These are phyloP conservation scores for Kluyveromyces siamensis DNA, from an alignment of 805 yeast genomes.

Conservation along the genomic window DNA sequence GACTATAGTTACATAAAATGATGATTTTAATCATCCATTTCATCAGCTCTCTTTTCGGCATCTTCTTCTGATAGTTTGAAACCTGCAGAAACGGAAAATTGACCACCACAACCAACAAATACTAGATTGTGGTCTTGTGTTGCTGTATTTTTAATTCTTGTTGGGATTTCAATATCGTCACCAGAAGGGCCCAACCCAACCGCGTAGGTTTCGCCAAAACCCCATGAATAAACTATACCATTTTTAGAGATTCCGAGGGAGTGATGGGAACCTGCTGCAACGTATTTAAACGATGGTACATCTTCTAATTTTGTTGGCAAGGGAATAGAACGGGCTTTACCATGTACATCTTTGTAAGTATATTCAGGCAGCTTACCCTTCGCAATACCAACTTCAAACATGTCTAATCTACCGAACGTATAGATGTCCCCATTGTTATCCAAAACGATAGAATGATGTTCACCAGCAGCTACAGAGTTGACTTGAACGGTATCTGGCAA, in stretches of 20 bases:
- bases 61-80: slow-evolving; percentile 34
- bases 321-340: slow-evolving; percentile 77
- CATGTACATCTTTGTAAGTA: slow-evolving; percentile 70
- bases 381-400: slow-evolving; percentile 84
- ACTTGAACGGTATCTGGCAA: slow-evolving; percentile 50
- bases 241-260: slow-evolving; percentile 76
- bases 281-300: slow-evolving; percentile 46
- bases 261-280: slow-evolving; percentile 89
- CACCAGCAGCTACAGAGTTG: slow-evolving; percentile 75
- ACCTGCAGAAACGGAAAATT: slow-evolving; percentile 87
- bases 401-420: slow-evolving; percentile 86
- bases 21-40: slow-evolving; percentile 44
- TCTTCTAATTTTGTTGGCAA: slow-evolving; percentile 61
- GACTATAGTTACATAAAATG: slow-evolving; percentile 18
- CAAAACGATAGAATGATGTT: slow-evolving; percentile 83
- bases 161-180: slow-evolving; percentile 82
- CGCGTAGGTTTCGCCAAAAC: slow-evolving; percentile 95
- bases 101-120: slow-evolving; percentile 90
- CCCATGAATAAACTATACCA: slow-evolving; percentile 92
- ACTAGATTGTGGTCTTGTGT: slow-evolving; percentile 68
- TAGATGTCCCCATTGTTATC: slow-evolving; percentile 64
- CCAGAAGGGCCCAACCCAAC: slow-evolving; percentile 85
- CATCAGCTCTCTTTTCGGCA: slow-evolving; percentile 37
- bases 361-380: slow-evolving; percentile 55
- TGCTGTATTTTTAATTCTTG: slow-evolving; percentile 89